A percentile compares a stretch with the other conserved stretches of the same genome.
Evolutionary conservation across 1,139 yeast genomes (phyloP).

Genomic region (Yamadazyma atlantica): DNA sequence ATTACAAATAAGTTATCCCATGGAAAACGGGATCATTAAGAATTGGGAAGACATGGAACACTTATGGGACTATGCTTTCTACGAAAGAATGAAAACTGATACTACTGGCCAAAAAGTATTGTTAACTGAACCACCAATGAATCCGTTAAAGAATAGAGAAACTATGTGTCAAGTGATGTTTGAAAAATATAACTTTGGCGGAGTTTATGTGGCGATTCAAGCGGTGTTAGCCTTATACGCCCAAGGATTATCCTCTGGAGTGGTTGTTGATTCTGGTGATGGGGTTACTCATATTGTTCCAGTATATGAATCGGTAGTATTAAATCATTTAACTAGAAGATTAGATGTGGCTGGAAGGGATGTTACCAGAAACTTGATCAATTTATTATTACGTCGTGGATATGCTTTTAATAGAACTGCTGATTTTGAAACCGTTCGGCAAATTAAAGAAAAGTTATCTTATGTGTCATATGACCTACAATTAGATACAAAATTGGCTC

Average conservation of each 20-base stretch:
- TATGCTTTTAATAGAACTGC: slow-evolving; percentile 98
- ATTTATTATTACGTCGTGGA: slow-evolving; percentile 87
- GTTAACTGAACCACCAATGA: slow-evolving; percentile 97
- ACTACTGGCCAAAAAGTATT: slow-evolving; percentile 78
- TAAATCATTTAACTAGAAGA: slow-evolving; percentile 89
- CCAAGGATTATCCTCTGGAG: slow-evolving; percentile 95
- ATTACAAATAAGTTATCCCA: slow-evolving; percentile 90
- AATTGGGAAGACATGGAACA: slow-evolving; percentile 99
- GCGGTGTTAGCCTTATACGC: slow-evolving; percentile 97
- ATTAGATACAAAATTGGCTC: slow-evolving; percentile 81
- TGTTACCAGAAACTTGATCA: slow-evolving; percentile 91
- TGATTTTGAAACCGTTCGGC: slow-evolving; percentile 97
- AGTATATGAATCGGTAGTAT: slow-evolving; percentile 92
- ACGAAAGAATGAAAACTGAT: slow-evolving; percentile 78
- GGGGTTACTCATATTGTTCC: slow-evolving; percentile 96
- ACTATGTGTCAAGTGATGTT: slow-evolving; percentile 97
- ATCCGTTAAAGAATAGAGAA: slow-evolving; percentile 90
- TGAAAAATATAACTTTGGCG: slow-evolving; percentile 92
- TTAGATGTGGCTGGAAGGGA: slow-evolving; percentile 98
- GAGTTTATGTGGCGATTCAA: slow-evolving; percentile 97
- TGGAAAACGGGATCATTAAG: slow-evolving; percentile 97
- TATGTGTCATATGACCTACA: slow-evolving; percentile 93
- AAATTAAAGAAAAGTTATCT: slow-evolving; percentile 93
- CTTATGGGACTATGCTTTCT: slow-evolving; percentile 96
- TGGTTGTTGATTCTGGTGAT: slow-evolving; percentile 94